phyloP scores from a whole-genome alignment of 129 eudicot species.

The Deinandra increscens region DNA sequence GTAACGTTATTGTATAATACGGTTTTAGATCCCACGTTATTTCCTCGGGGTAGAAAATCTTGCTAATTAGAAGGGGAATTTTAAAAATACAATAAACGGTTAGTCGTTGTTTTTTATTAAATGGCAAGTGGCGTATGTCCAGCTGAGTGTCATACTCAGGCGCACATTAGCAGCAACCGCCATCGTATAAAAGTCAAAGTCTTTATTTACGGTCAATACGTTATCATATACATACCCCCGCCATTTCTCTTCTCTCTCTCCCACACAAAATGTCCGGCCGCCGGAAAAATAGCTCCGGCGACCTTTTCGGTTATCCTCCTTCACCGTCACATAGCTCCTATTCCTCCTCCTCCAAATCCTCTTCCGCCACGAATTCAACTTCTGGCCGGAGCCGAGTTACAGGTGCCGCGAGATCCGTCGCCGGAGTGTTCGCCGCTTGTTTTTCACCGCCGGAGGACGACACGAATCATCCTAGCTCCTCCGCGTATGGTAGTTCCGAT shows the following conservation, averaged over 20 bases:
- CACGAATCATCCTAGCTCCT: conserved; percentile 25
- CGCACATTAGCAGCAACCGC: conserved; percentile 40
- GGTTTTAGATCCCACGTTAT: too few relatives aligned
- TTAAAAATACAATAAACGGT: not conserved
- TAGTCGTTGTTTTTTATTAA: conserved; percentile 6
- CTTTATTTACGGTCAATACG: conserved; percentile 7
- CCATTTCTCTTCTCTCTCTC: conserved; percentile 30
- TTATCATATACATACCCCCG: conserved; percentile 35
- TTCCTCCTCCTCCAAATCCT: conserved; percentile 33
- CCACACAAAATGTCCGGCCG: conserved; percentile 23
- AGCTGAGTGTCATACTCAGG: conserved; percentile 22
- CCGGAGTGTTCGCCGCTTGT: conserved; percentile 64
- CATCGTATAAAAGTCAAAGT: conserved; percentile 34
- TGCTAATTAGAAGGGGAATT: too few relatives aligned
- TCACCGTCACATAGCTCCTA: conserved; percentile 45
- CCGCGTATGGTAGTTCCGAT: conserved; percentile 37
- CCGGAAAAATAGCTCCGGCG: conserved; percentile 49
- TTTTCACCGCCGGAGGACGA: conserved; percentile 68
- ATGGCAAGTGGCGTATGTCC: conserved; percentile 18
- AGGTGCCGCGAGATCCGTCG: conserved; percentile 57
- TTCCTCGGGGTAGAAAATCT: too few relatives aligned
- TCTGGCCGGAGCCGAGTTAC: conserved; percentile 47
- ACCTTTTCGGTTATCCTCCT: conserved; percentile 31
- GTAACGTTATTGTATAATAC: too few relatives aligned
- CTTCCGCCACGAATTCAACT: conserved; percentile 42